Evolutionary conservation across 257 asterid species (phyloP).

Genomic region (Solanum sejunctum): DNA sequence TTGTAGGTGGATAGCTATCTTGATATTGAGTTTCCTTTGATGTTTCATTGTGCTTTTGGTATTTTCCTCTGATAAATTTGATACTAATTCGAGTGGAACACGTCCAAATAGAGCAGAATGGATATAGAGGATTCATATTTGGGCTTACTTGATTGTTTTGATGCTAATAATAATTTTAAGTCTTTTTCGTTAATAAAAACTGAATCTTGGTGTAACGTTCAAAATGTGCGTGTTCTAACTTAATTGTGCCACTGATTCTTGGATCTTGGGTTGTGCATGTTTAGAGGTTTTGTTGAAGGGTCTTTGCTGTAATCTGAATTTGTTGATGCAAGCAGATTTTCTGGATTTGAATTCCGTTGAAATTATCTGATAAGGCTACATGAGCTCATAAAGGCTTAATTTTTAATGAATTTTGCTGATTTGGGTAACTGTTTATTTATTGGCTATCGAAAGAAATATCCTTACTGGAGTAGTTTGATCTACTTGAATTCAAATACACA

Average conservation of each 20-base stretch:
- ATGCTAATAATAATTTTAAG: background rate
- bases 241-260: background rate
- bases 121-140: background rate
- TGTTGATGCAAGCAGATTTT: background rate
- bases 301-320: background rate
- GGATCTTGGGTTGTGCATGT: background rate
- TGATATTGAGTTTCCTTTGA: constrained; percentile 50
- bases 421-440: background rate
- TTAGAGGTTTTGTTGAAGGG: background rate
- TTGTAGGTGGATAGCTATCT: constrained; percentile 37
- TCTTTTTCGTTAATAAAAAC: background rate
- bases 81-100: background rate
- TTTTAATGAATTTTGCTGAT: background rate
- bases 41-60: background rate
- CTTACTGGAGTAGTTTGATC: background rate
- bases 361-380: background rate
- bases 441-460: background rate
- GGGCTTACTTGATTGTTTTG: background rate
- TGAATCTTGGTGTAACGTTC: background rate
- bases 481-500: background rate
- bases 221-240: background rate
- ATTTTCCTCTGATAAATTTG: background rate
- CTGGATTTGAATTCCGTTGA: background rate
- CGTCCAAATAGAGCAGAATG: background rate
- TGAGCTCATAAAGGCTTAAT: background rate